A percentile compares a stretch with the other conserved stretches of the same genome.
phyloP scores from a whole-genome alignment of 1,139 yeast species.

The Suhomyces bribrorum region DNA sequence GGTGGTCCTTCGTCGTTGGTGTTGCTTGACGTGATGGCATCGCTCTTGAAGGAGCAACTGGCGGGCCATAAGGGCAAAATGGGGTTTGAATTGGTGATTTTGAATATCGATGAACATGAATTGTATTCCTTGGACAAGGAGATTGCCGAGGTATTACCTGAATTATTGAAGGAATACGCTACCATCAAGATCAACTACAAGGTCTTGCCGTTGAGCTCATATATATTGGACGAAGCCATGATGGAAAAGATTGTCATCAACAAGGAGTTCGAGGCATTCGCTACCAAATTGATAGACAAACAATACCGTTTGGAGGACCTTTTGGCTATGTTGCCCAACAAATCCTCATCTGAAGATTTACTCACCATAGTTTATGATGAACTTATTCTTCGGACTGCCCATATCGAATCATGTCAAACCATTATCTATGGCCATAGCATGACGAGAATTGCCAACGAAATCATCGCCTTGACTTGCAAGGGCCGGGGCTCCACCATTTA shows the following conservation, averaged over 20 bases:
- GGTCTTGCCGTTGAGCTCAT: conserved; percentile 41
- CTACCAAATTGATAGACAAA: conserved; percentile 11
- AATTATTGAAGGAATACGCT: conserved; percentile 22
- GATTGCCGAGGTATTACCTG: conserved; percentile 21
- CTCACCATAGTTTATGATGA: conserved; percentile 49
- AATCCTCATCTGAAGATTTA: conserved; percentile 67
- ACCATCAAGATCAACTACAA: conserved; percentile 35
- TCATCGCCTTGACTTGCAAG: conserved; percentile 78
- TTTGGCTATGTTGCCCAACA: conserved; percentile 42
- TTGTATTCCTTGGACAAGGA: conserved; percentile 18
- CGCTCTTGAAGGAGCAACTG: conserved; percentile 61
- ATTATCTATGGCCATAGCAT: conserved; percentile 75
- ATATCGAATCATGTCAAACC: conserved; percentile 48
- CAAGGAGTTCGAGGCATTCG: conserved; percentile 29
- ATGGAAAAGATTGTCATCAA: conserved; percentile 30
- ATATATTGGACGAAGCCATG: conserved; percentile 25
- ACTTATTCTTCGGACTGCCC: conserved; percentile 51
- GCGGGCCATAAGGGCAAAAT: conserved; percentile 60
- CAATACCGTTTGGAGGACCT: conserved; percentile 26
- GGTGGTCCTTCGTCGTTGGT: conserved; percentile 69
- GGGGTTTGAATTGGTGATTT: conserved; percentile 64
- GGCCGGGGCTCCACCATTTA: conserved; percentile 82
- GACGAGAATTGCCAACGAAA: conserved; percentile 80
- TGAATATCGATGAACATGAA: conserved; percentile 50
- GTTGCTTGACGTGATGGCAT: conserved; percentile 63